phyloP scores from a whole-genome alignment of 1,284 basidiomycete genomes.

The Anthracocystis panici-leucophaei region DNA sequence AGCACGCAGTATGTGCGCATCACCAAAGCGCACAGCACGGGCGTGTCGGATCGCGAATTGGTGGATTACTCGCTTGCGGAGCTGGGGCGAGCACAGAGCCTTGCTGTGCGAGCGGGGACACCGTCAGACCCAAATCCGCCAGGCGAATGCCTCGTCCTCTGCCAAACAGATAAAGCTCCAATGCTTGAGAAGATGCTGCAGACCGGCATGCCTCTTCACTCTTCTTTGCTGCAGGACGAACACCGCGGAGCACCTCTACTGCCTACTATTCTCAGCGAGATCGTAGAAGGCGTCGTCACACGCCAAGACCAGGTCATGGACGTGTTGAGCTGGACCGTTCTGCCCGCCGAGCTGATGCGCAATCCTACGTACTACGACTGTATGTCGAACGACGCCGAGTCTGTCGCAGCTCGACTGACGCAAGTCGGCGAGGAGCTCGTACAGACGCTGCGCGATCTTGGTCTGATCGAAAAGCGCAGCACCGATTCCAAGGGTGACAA shows the following conservation, averaged over 20 bases:
- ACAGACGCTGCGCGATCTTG: constrained; percentile 29
- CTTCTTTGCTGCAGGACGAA: constrained; percentile 76
- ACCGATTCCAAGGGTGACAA: not conserved
- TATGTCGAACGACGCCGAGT: constrained; percentile 8
- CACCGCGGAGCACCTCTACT: constrained; percentile 31
- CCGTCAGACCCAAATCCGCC: constrained; percentile 37
- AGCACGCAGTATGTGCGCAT: constrained; percentile 86
- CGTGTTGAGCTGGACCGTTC: constrained; percentile 84
- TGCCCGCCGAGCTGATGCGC: constrained; percentile 77
- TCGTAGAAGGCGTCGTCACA: constrained; percentile 29
- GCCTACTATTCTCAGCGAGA: constrained; percentile 46
- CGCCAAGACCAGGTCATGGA: constrained; percentile 74
- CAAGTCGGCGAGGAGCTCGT: constrained; percentile 25
- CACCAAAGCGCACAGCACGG: constrained; percentile 25
- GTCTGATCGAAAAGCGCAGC: constrained; percentile 23
- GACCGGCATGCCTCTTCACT: constrained; percentile 90
- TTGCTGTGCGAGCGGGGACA: constrained; percentile 77
- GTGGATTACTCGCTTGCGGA: constrained; percentile 85
- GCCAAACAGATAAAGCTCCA: constrained; percentile 86
- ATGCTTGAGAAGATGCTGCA: constrained; percentile 82
- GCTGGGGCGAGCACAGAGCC: constrained; percentile 89
- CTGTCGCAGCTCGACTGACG: constrained; percentile 41
- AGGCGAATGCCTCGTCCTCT: constrained; percentile 78
- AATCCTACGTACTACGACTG: constrained; percentile 91
- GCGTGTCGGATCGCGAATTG: constrained; percentile 75